phyloP scores from a whole-genome alignment of 2,329 filamentous ascomycete species.

The Colletotrichum sp. region DNA sequence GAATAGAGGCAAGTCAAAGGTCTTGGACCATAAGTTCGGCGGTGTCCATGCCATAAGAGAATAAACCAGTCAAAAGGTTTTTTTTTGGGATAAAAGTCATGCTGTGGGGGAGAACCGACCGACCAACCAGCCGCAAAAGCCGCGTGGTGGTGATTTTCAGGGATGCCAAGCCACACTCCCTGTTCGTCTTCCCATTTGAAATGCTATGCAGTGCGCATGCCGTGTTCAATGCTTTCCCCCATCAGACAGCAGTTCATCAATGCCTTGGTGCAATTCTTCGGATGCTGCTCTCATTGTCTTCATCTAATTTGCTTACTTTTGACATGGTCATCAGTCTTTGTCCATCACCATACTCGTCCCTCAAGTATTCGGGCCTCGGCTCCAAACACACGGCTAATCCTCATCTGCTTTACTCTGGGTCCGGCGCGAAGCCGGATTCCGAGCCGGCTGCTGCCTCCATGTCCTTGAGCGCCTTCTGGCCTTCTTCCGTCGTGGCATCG shows the following conservation, averaged over 20 bases:
- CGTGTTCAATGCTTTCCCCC: background rate
- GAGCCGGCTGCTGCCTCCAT: slow-evolving; percentile 62
- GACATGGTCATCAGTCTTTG: background rate
- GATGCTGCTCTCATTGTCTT: background rate
- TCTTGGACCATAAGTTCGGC: background rate
- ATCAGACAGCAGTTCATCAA: background rate
- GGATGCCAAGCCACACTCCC: background rate
- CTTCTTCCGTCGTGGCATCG: slow-evolving; percentile 90
- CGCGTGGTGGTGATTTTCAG: background rate
- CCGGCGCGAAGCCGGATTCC: slow-evolving; percentile 33
- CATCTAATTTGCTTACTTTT: background rate
- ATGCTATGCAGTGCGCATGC: slow-evolving; percentile 1
- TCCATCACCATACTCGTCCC: background rate
- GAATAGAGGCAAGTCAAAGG: background rate
- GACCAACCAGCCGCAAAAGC: background rate
- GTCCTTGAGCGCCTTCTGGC: slow-evolving; percentile 77
- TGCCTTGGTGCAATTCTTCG: background rate
- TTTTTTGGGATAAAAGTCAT: background rate
- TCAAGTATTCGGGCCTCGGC: background rate
- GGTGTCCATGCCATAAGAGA: background rate
- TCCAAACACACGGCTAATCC: background rate
- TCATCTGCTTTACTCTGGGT: slow-evolving; percentile 42
- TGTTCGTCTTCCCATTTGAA: background rate
- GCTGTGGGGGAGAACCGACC: background rate
- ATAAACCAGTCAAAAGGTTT: background rate